These are phyloP conservation scores for Coriaria nepalensis DNA, from an alignment of 306 rosid genomes.

Conservation along the genomic window DNA sequence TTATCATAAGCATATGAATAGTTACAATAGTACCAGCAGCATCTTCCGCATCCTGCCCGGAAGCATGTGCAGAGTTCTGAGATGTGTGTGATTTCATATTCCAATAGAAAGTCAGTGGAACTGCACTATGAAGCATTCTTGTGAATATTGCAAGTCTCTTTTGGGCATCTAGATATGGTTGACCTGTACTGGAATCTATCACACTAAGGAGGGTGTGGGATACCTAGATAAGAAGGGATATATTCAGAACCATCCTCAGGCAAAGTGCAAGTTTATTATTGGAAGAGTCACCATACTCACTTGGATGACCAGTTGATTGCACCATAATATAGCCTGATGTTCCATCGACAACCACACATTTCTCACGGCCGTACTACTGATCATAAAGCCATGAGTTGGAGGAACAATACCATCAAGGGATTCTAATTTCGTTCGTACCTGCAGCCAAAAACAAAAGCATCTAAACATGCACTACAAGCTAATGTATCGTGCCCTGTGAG, in stretches of 20 bases:
- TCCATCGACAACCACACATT: slow-evolving; percentile 99
- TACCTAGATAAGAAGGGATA: slow-evolving; percentile 42
- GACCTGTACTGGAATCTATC: slow-evolving; percentile 65
- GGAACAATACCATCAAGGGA: slow-evolving; percentile 92
- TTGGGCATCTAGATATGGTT: slow-evolving; percentile 49
- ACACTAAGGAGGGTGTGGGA: slow-evolving; percentile 92
- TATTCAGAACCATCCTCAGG: slow-evolving; percentile 21
- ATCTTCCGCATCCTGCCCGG: slow-evolving; percentile 32
- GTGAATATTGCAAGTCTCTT: slow-evolving; percentile 53
- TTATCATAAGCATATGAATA: background rate
- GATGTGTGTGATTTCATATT: slow-evolving; percentile 34
- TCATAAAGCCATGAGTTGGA: slow-evolving; percentile 92
- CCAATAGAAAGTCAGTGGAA: slow-evolving; percentile 55
- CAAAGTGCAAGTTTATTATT: slow-evolving; percentile 11
- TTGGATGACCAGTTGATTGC: slow-evolving; percentile 88
- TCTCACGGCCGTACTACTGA: slow-evolving; percentile 85
- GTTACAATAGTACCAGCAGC: slow-evolving; percentile 36
- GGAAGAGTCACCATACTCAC: slow-evolving; percentile 32
- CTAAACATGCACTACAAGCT: slow-evolving; percentile 4
- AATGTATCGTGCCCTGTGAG: slow-evolving; percentile 8
- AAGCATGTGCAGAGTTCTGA: slow-evolving; percentile 28
- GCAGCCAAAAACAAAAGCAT: slow-evolving; percentile 16
- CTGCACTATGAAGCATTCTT: slow-evolving; percentile 80
- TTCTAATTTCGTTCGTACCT: slow-evolving; percentile 76
- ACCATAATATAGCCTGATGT: slow-evolving; percentile 96